phyloP scores from a whole-genome alignment of 1,139 yeast genomes.

The Blastobotrys buckinghamii region DNA sequence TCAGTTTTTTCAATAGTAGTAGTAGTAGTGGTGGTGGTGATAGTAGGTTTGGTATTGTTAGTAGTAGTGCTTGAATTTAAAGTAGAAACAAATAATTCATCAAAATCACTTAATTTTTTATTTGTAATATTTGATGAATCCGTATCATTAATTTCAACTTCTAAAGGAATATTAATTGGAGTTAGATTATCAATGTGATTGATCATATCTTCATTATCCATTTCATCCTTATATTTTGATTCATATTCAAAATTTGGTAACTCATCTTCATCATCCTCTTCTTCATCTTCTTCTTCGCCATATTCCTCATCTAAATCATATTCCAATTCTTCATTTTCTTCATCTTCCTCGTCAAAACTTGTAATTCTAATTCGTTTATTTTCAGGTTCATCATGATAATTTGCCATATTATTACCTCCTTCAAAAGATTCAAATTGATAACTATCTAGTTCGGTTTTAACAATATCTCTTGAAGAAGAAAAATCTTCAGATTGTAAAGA shows the following conservation, averaged over 20 bases:
- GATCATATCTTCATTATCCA: conserved; percentile 9
- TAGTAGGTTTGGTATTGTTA: too few relatives aligned
- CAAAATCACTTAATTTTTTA: conserved; percentile 11
- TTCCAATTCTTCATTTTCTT: not conserved
- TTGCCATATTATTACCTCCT: not conserved
- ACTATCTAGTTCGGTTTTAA: not conserved
- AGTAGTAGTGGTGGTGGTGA: not conserved
- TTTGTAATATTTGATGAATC: not conserved
- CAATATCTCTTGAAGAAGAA: not conserved
- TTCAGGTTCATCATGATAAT: not conserved
- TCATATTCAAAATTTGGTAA: conserved; percentile 22
- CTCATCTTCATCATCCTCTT: conserved; percentile 19
- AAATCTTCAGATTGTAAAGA: not conserved
- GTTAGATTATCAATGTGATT: not conserved
- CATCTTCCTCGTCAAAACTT: not conserved
- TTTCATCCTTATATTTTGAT: conserved; percentile 17
- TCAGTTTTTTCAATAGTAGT: too few relatives aligned
- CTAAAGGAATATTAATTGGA: not conserved
- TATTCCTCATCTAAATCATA: conserved; percentile 4
- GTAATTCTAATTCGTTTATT: not conserved
- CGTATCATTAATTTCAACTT: conserved; percentile 1
- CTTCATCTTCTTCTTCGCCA: conserved; percentile 9
- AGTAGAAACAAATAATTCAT: conserved; percentile 8
- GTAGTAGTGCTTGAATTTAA: not conserved
- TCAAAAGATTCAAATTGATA: not conserved